Evolutionary conservation across 2,329 filamentous ascomycete genomes (phyloP).

Genomic region (Xylariaceae sp.): DNA sequence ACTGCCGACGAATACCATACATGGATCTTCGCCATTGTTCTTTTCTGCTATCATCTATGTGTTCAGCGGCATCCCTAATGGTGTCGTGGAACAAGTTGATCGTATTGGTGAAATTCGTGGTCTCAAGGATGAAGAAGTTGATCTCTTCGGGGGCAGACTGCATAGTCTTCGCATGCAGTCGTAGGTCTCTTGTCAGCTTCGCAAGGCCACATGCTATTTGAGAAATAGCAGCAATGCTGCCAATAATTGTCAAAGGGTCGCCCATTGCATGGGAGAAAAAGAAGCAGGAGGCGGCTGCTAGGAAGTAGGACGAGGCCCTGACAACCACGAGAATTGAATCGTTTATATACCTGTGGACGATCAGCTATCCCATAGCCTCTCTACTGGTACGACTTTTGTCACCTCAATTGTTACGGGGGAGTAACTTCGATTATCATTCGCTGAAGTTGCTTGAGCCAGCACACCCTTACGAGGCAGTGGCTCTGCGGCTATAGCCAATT

Average conservation of each 20-base stretch:
- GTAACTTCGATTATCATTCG: no score
- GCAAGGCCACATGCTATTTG: slow-evolving; percentile 9
- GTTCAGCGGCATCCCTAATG: slow-evolving; percentile 2
- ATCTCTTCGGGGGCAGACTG: slow-evolving; percentile 15
- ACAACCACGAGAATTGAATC: no score
- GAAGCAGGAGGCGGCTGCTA: not conserved
- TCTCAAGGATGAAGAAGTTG: slow-evolving; percentile 12
- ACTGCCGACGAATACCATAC: slow-evolving; percentile 11
- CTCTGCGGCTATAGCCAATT: no score
- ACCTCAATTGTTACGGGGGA: no score
- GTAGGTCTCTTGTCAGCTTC: slow-evolving; percentile 9
- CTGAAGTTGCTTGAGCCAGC: no score
- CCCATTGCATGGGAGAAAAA: slow-evolving; percentile 5
- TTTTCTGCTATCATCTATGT: slow-evolving; percentile 4
- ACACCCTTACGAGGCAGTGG: no score
- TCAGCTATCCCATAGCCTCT: no score
- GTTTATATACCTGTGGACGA: no score
- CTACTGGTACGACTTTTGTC: no score
- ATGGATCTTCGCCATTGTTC: slow-evolving; percentile 2
- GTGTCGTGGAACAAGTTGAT: slow-evolving; percentile 11
- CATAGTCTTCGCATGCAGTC: slow-evolving; percentile 7
- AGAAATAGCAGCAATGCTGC: slow-evolving; percentile 16
- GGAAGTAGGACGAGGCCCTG: no score
- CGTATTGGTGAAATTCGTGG: slow-evolving; percentile 10
- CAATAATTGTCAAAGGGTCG: slow-evolving; percentile 10